phyloP scores from a whole-genome alignment of 371 early-diverging fungal genomes.

The Circinella minor region DNA sequence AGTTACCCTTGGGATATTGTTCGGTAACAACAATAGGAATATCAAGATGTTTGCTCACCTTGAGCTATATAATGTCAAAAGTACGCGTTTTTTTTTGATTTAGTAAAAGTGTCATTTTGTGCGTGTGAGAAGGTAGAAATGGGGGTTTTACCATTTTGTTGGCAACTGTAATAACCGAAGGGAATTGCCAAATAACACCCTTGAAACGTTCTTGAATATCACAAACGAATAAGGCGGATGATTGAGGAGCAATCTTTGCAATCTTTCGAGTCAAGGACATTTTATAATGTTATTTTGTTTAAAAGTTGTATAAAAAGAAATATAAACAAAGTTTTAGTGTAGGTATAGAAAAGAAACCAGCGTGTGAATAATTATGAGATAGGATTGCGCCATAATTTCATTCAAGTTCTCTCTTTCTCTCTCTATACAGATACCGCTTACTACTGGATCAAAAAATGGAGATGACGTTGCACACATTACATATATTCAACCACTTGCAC shows the following conservation, averaged over 20 bases:
- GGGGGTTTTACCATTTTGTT: constrained; percentile 75
- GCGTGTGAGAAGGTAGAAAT: no score
- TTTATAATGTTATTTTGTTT: background rate
- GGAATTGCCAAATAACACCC: constrained; percentile 78
- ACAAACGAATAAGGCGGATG: constrained; percentile 91
- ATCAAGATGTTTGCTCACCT: constrained; percentile 71
- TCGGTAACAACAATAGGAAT: constrained; percentile 92
- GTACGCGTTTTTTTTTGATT: background rate
- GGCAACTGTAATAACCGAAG: constrained; percentile 84
- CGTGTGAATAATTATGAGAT: background rate
- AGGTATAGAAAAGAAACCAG: background rate
- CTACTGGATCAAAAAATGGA: background rate
- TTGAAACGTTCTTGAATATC: constrained; percentile 92
- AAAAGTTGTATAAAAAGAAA: constrained; percentile 1
- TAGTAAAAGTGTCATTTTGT: background rate
- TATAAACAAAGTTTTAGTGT: background rate
- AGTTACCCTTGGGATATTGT: constrained; percentile 78
- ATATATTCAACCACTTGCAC: no score
- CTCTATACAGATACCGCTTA: no score
- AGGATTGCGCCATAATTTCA: background rate
- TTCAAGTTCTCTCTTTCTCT: background rate
- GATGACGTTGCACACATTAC: constrained; percentile 8
- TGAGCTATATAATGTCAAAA: constrained; percentile 36
- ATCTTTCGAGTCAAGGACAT: constrained; percentile 40
- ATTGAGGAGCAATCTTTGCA: constrained; percentile 52